Percentiles rank a stretch among this genome's conserved stretches.
These are phyloP conservation scores for Lepidium campestre DNA, from an alignment of 441 rosid species.

Conservation along the genomic window DNA sequence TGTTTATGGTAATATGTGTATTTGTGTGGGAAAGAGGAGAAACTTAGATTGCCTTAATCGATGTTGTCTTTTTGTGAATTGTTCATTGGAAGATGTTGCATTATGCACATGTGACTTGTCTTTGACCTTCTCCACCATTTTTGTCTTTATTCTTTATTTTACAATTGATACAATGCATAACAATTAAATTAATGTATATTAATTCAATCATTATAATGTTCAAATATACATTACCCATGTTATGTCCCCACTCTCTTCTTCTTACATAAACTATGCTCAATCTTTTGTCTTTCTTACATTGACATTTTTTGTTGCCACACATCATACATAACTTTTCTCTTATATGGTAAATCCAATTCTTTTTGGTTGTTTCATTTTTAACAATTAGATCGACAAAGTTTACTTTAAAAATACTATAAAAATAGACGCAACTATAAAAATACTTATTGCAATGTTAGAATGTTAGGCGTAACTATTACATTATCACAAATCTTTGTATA, in stretches of 20 bases:
- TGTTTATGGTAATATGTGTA: conserved; percentile 30
- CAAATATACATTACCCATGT: conserved; percentile 6
- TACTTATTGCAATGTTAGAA: too few relatives aligned
- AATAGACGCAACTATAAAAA: too few relatives aligned
- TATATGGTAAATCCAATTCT: too few relatives aligned
- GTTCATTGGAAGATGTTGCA: conserved; percentile 28
- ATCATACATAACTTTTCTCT: not conserved
- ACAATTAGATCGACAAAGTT: too few relatives aligned
- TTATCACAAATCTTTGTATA: too few relatives aligned
- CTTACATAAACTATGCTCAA: not conserved
- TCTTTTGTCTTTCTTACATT: not conserved
- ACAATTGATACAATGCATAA: not conserved
- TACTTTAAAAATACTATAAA: too few relatives aligned
- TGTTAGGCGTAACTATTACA: too few relatives aligned
- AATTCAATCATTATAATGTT: conserved; percentile 15
- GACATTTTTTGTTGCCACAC: conserved; percentile 2
- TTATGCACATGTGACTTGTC: conserved; percentile 30
- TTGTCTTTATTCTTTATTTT: not conserved
- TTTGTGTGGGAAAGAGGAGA: conserved; percentile 30
- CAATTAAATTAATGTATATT: not conserved
- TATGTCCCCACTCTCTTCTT: conserved; percentile 10
- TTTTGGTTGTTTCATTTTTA: too few relatives aligned
- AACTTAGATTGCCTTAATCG: conserved; percentile 29
- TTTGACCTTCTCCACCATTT: conserved; percentile 27
- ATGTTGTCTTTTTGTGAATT: conserved; percentile 27